Conservation (phyloP, 1,284 basidiomycete genomes). For the Boletellus sp. region DNA sequence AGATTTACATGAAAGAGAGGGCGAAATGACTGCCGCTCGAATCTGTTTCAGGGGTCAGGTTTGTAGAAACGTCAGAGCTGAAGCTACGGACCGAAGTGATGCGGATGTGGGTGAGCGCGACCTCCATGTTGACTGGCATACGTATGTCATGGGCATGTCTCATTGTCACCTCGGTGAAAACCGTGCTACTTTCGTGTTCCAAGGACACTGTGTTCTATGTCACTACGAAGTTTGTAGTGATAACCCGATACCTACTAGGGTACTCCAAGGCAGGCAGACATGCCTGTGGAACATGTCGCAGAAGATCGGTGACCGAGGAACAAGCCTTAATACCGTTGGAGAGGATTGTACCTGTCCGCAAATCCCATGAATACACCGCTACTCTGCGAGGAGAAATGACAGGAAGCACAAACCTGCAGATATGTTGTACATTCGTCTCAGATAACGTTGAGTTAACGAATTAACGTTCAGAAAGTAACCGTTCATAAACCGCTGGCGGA, state of each 20-base stretch:
- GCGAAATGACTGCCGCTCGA: slow-evolving; percentile 61
- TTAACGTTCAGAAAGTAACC: slow-evolving; percentile 82
- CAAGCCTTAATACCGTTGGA: slow-evolving; percentile 56
- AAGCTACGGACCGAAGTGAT: slow-evolving; percentile 56
- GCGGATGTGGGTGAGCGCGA: slow-evolving; percentile 63
- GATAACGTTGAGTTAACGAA: slow-evolving; percentile 64
- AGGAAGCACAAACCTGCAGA: slow-evolving; percentile 53
- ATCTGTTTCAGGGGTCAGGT: slow-evolving; percentile 40
- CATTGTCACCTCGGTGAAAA: slow-evolving; percentile 61
- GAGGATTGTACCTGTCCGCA: slow-evolving; percentile 48
- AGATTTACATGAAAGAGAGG: slow-evolving; percentile 62
- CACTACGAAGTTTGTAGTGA: slow-evolving; percentile 4
- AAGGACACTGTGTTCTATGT: slow-evolving; percentile 43
- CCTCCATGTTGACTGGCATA: slow-evolving; percentile 58
- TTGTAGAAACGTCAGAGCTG: background rate
- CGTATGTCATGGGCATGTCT: slow-evolving; percentile 56
- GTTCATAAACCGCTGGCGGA: slow-evolving; percentile 53
- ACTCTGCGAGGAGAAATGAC: background rate
- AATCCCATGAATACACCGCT: slow-evolving; percentile 5
- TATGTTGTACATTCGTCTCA: slow-evolving; percentile 73
- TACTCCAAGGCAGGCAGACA: slow-evolving; percentile 48
- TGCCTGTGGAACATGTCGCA: slow-evolving; percentile 49
- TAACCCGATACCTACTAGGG: slow-evolving; percentile 43
- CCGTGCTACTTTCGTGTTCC: slow-evolving; percentile 52
- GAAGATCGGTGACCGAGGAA: slow-evolving; percentile 55